Evolutionary conservation across 352 stramenopile genomes (phyloP), one percentile per base, ranked within the genome.

Genomic region (Pythium plurisporium): DNA sequence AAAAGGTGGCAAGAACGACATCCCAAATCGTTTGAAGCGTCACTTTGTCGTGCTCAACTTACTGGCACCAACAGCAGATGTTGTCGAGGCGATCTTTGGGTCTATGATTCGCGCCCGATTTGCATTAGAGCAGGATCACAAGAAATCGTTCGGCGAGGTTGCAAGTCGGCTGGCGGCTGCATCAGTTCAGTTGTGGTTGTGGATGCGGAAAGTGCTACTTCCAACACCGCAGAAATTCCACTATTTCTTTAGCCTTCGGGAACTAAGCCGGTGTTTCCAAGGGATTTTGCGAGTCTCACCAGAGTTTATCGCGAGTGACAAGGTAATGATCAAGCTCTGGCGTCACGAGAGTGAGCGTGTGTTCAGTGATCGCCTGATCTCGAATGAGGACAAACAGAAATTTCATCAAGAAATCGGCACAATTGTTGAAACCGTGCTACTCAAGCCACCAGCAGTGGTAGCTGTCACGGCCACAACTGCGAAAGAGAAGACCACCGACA

Each of bases 41-140:
- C 97, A 99, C 55, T 99, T 99, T 65, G 99, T 98, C 75, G 80
- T 98, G 22, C 99, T 99, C 70, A 99, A 99, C 75, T 69, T 99
- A 27, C 96, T 99, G 47, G 62, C 99, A 25, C 96, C 96, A 22
- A 97, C 87, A 30, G 87, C 99, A 30, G 98, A 93, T 19, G 98
- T 94, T 56, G 99, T 99, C 64, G 98, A 99, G 72, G 96, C 99
- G 63, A 99, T 99, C 60, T 99, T 99, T 73, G 97, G 97, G 0
- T 95, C 99, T 75, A 99, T 99, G 96, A 75, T 99, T 29, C 74
- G 87, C 3, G 95, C 94, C 1, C 79, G 95, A 1, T 99, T 99
- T 65, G 89, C 94, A 51, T 72, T 82, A 12, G 87, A 97, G 31
- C 76, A 72, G 15, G 86, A 91, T 57, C 91, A 72, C 36, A 88